These are phyloP conservation scores for Bisporella sp. DNA, from an alignment of 2,329 filamentous ascomycete genomes.

Conservation along the genomic window DNA sequence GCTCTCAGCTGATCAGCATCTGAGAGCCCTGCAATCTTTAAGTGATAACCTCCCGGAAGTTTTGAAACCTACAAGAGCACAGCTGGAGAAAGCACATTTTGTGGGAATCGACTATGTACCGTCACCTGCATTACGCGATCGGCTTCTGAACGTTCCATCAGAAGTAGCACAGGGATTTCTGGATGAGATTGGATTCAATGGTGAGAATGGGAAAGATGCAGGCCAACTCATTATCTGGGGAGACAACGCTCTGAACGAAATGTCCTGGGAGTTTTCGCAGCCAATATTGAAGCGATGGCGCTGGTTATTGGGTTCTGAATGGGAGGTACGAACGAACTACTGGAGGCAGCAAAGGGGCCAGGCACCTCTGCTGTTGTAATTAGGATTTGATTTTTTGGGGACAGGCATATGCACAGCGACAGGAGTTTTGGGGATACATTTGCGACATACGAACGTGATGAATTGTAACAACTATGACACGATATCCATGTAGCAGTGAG, in stretches of 20 bases:
- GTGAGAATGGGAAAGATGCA: constrained; percentile 29
- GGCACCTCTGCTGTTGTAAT: constrained; percentile 23
- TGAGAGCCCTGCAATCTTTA: constrained; percentile 21
- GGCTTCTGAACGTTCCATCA: constrained; percentile 28
- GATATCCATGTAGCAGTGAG: neutral
- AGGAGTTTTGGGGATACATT: too few relatives aligned
- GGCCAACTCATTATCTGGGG: constrained; percentile 37
- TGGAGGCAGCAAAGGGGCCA: constrained; percentile 32
- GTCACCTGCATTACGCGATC: constrained; percentile 32
- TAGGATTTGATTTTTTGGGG: constrained; percentile 2
- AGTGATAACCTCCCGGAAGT: constrained; percentile 27
- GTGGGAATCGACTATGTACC: constrained; percentile 36
- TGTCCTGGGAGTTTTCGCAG: constrained; percentile 36
- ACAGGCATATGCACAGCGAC: too few relatives aligned
- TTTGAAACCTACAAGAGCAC: constrained; percentile 32
- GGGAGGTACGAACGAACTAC: constrained; percentile 34
- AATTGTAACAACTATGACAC: neutral
- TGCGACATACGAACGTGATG: too few relatives aligned
- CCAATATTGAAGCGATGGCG: constrained; percentile 33
- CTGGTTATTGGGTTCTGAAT: constrained; percentile 31
- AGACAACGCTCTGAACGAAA: constrained; percentile 33
- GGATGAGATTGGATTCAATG: constrained; percentile 30
- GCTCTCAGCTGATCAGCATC: constrained; percentile 29
- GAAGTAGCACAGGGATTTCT: constrained; percentile 33
- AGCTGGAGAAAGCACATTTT: constrained; percentile 34